Base-by-base conservation (phyloP, 139 green algal genomes). In the Chlorella vulgaris region DNA sequence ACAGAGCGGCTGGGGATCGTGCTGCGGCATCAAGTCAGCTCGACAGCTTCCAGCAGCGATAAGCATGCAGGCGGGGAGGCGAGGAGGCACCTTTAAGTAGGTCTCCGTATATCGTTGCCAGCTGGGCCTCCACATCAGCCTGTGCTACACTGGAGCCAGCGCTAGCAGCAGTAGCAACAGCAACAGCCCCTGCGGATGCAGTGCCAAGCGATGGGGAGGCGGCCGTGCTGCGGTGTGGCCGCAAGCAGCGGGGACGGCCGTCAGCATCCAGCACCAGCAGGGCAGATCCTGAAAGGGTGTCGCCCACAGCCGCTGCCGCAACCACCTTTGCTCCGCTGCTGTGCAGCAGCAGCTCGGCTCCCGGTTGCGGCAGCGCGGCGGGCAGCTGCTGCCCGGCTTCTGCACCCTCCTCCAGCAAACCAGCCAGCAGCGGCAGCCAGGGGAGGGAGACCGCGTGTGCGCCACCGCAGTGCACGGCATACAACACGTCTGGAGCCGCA, bases 361-460 rank as follows among this genome's bases (percentile, higher is more conserved):
- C 50, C 22, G 76, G 43, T 21, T 35, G 63, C 33, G 76, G 76
- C 40, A 74, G 61, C 42, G 76, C 42, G 0, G 76, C 29, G 6
- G 76, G 76, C 61, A 74, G 61, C 29, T 24, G 61, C 74, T 47
- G 47, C n/a, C 2, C 55, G 55, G n/a, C 60, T 0, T 62, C 51
- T n/a, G n/a, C n/a, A n/a, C n/a, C n/a, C 69, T 62, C 53, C 7
- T 24, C 71, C 40, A 60, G 29, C 66, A 76, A 22, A 19, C 26
- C 69, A 21, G 85, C 81, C 42, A 89, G 43, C 40, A 82, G 55
- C 15, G 85, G 85, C 76, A 89, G 81, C 85, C 85, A 89, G 19
- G 85, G 21, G 40, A 89, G 68, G 2, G 50, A 53, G 24, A 89
- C 7, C 2, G 82, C 74, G 33, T 76, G 60, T 1, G 82, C 85